Conservation (phyloP, 306 rosid genomes). For the Benincasa hispida region DNA sequence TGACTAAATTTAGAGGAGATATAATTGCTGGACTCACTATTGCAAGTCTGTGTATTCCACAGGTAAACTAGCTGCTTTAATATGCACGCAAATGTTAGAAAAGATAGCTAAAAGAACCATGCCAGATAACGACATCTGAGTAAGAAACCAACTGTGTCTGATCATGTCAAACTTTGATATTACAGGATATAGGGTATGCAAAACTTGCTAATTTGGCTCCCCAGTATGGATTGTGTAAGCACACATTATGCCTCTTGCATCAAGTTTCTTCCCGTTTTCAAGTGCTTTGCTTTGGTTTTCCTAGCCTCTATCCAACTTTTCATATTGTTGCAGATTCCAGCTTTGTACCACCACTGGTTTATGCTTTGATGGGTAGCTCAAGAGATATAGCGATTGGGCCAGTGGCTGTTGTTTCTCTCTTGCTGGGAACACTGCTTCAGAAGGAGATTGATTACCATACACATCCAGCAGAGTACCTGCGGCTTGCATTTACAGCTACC, state of each 20-base stretch:
- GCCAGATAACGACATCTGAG: background rate
- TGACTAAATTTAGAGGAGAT: conserved; percentile 67
- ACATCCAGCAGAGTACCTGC: conserved; percentile 37
- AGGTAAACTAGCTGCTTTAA: conserved; percentile 34
- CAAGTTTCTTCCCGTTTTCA: background rate
- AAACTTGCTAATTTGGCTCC: conserved; percentile 85
- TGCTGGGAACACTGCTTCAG: conserved; percentile 74
- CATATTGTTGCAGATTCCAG: conserved; percentile 55
- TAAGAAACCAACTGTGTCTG: conserved; percentile 2
- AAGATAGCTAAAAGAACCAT: background rate
- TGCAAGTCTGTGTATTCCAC: conserved; percentile 98
- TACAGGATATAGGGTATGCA: conserved; percentile 81
- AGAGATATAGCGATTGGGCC: conserved; percentile 97
- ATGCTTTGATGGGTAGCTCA: conserved; percentile 94
- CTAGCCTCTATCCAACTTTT: background rate
- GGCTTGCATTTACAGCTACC: conserved; percentile 95
- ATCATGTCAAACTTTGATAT: conserved; percentile 12
- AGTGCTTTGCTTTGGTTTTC: conserved; percentile 5
- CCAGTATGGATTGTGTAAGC: conserved; percentile 85
- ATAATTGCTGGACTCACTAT: conserved; percentile 78
- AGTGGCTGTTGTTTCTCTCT: conserved; percentile 88
- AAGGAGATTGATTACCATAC: conserved; percentile 40
- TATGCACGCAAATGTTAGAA: background rate
- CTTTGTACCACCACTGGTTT: conserved; percentile 88
- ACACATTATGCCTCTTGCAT: background rate